Percentiles rank a stretch among this genome's conserved stretches.
Evolutionary conservation across 148 eudicot genomes (phyloP).

Genomic region (Limonium bicolor): DNA sequence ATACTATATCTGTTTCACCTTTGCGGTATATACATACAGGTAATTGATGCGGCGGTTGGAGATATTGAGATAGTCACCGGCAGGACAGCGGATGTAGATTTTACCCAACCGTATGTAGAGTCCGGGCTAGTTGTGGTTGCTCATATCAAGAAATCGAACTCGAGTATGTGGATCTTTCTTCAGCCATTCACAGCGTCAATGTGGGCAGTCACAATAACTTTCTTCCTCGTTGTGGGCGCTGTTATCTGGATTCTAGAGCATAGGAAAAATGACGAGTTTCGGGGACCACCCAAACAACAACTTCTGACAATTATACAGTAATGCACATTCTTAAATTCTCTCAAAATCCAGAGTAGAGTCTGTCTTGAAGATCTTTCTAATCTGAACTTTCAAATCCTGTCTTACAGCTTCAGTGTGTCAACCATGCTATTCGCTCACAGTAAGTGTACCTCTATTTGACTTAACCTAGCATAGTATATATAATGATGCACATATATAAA

Average conservation of each 20-base stretch:
- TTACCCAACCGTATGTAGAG: conserved; percentile 12
- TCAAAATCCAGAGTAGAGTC: neutral
- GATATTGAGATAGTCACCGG: conserved; percentile 11
- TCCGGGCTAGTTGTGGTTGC: conserved; percentile 14
- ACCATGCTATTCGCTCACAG: conserved; percentile 5
- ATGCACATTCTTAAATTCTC: no score
- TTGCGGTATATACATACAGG: no score
- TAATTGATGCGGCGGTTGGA: conserved; percentile 14
- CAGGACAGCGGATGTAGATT: conserved; percentile 11
- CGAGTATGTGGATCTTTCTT: conserved; percentile 11
- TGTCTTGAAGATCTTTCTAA: no score
- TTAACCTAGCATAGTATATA: no score
- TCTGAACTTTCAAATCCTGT: no score
- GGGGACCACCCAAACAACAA: conserved; percentile 8
- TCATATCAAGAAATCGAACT: conserved; percentile 1
- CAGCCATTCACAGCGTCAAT: conserved; percentile 8
- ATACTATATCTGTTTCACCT: no score
- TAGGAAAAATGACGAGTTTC: conserved; percentile 9
- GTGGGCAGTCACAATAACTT: conserved; percentile 9
- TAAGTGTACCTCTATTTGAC: neutral
- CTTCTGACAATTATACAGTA: neutral
- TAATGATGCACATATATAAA: no score
- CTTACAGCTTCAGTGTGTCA: conserved; percentile 3
- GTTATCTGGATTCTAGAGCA: conserved; percentile 18
- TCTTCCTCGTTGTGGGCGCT: conserved; percentile 1